Evolutionary conservation across 257 asterid species (phyloP), one percentile per base, ranked within the genome.

Genomic region (Plantago major): DNA sequence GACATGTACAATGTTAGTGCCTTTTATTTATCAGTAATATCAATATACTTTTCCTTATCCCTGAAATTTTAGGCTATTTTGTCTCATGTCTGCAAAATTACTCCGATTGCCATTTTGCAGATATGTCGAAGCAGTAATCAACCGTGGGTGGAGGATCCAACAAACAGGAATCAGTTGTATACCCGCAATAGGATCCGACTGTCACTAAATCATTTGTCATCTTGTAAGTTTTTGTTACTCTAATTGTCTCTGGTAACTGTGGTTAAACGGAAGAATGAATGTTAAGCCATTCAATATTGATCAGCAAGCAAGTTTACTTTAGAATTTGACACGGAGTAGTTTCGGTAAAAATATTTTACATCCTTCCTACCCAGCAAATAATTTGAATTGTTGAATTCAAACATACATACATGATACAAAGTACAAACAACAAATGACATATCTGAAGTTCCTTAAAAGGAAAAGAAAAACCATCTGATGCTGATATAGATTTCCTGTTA

Each of bases 121-220:
- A 81, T 89, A 71, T 92, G 97, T 66, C 75, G 53, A 67, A 81
- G 74, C 60, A 79, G 72, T 62, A 75, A 81, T 75, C 97, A 76
- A 70, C 81, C 76, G 65, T 92, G 97, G 95, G 91, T 92, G 65
- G 99, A 89, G 76, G 99, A 92, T 80, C 97, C 97, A 42, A 89
- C 97, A 19, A 92, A 92, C 62, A 76, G 56, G 76, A 92, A 84
- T 67, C 68, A 79, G 49, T 47, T 82, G 55, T 92, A 82, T 72
- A 80, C 83, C 73, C 97, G 99, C 71, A 92, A 92, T 66, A 80
- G 97, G 82, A 92, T 92, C 84, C 82, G 99, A 67, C 77, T 80
- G 81, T 74, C 81, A 55, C 68, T 92, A 67, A 71, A 55, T 51
- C 65, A 67, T 66, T 33, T 81, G 64, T 68, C 91, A 65, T 78